phyloP scores from a whole-genome alignment of 352 stramenopile species.

The Pythium inflatum region DNA sequence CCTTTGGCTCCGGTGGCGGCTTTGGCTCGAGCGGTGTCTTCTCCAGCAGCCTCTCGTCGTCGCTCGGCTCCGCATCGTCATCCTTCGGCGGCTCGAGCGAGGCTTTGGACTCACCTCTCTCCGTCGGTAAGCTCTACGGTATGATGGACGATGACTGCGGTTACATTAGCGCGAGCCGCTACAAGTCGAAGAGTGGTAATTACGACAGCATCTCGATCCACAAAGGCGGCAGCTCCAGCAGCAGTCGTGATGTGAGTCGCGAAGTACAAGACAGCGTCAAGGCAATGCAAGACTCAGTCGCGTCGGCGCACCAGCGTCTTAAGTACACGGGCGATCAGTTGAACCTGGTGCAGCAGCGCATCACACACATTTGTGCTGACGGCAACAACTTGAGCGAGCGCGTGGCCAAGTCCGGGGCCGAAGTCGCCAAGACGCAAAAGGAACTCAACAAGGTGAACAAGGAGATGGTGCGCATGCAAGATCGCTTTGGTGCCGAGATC shows the following conservation, averaged over 20 bases:
- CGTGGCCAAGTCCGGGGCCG: background rate
- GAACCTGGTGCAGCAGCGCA: background rate
- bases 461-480: slow-evolving; percentile 4
- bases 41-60: no score
- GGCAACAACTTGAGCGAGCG: slow-evolving; percentile 6
- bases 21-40: background rate
- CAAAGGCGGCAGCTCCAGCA: no score
- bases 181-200: no score
- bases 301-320: background rate
- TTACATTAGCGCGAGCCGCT: background rate
- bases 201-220: no score
- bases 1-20: background rate
- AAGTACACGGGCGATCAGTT: slow-evolving; percentile 2
- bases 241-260: background rate
- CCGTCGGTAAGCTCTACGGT: no score
- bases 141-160: background rate
- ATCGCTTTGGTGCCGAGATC: slow-evolving; percentile 10
- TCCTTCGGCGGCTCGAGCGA: no score
- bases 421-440: background rate
- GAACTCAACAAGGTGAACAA: slow-evolving; percentile 4
- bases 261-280: background rate
- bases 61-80: no score
- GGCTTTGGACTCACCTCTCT: no score
- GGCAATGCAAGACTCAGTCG: background rate
- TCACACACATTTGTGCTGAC: slow-evolving; percentile 11